Conservation (phyloP, 2,329 filamentous ascomycete genomes). For the Beauveria pseudobassiana region DNA sequence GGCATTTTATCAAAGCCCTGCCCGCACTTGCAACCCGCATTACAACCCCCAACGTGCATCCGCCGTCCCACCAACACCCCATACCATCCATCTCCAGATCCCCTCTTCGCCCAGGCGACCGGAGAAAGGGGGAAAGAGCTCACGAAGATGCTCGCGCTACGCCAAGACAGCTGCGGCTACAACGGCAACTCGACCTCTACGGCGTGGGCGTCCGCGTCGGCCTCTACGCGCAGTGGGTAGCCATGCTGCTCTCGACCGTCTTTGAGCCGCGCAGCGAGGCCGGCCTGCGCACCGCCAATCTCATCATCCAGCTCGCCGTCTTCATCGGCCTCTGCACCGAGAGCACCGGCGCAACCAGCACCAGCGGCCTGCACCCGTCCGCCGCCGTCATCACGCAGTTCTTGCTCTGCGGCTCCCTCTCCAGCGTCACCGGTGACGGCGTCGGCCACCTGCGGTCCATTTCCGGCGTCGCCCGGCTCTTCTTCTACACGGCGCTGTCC, state of each 20-base stretch:
- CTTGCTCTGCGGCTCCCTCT: slow-evolving; percentile 20
- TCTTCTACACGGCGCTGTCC: slow-evolving; percentile 18
- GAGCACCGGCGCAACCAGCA: slow-evolving; percentile 10
- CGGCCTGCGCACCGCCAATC: slow-evolving; percentile 21
- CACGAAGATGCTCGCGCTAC: neutral
- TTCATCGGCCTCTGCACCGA: slow-evolving; percentile 22
- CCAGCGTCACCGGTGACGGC: slow-evolving; percentile 20
- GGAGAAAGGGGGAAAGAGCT: neutral
- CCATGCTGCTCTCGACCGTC: slow-evolving; percentile 18
- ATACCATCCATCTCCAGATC: too few species aligned
- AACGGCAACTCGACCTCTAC: slow-evolving; percentile 21
- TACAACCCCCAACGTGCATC: too few species aligned
- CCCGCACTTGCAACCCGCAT: too few species aligned
- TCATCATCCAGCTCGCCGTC: slow-evolving; percentile 22
- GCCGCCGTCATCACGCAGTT: slow-evolving; percentile 19
- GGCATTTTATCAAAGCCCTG: too few species aligned
- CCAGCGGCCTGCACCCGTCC: slow-evolving; percentile 8
- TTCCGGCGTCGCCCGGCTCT: slow-evolving; percentile 17
- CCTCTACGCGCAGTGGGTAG: slow-evolving; percentile 20
- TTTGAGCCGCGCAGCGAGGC: slow-evolving; percentile 17
- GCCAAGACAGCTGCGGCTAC: neutral
- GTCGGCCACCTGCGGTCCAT: slow-evolving; percentile 16
- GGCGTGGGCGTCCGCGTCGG: slow-evolving; percentile 20
- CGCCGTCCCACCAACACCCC: too few species aligned
- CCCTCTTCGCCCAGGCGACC: neutral